These are phyloP conservation scores for Vigna reflexopilosa DNA, from an alignment of 306 rosid genomes.

Conservation along the genomic window DNA sequence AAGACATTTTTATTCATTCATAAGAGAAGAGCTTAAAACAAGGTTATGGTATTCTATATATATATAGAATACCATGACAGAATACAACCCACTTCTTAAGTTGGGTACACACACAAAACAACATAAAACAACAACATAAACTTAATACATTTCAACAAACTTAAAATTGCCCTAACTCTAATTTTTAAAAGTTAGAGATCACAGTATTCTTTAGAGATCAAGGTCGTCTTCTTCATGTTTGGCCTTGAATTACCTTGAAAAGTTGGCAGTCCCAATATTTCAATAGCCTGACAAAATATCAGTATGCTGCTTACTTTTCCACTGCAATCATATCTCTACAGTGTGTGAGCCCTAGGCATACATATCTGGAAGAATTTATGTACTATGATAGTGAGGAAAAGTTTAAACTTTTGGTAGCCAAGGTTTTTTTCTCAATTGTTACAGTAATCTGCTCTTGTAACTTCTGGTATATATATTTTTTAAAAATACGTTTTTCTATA, in stretches of 20 bases:
- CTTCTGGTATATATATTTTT: not conserved
- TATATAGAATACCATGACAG: too few species aligned
- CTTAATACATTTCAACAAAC: too few species aligned
- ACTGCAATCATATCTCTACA: not conserved
- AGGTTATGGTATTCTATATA: too few species aligned
- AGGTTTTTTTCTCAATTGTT: not conserved
- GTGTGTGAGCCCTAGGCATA: conserved; percentile 3
- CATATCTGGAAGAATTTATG: not conserved
- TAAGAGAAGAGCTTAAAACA: too few species aligned
- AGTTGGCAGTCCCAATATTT: conserved; percentile 13
- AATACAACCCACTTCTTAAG: too few species aligned
- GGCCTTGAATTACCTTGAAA: conserved; percentile 12
- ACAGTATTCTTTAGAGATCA: too few species aligned
- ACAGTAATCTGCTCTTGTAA: not conserved
- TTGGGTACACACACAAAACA: too few species aligned
- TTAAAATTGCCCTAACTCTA: conserved; percentile 4
- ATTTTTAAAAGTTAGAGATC: conserved; percentile 22
- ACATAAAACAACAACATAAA: too few species aligned
- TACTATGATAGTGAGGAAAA: not conserved
- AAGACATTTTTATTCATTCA: too few species aligned
- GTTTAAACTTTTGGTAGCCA: conserved; percentile 2
- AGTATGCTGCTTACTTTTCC: not conserved
- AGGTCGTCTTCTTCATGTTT: not conserved
- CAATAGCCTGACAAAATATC: not conserved
- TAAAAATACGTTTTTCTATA: not conserved